phyloP scores from a whole-genome alignment of 164 flowering plant species.

The Berberis vulgaris region DNA sequence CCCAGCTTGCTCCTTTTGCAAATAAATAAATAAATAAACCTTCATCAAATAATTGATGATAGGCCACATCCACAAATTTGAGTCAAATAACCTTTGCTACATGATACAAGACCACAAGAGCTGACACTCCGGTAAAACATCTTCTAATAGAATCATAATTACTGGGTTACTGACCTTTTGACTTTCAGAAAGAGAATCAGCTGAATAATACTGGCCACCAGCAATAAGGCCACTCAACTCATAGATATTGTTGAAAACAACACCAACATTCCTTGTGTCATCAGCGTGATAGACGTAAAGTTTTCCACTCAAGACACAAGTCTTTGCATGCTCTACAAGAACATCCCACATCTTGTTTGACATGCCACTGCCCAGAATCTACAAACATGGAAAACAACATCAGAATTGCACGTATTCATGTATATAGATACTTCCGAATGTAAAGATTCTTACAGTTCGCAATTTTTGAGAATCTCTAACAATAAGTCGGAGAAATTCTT shows the following conservation, averaged over 20 bases:
- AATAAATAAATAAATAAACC: no score
- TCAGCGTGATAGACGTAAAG: slow-evolving; percentile 71
- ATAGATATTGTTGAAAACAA: slow-evolving; percentile 80
- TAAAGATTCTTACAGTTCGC: slow-evolving; percentile 49
- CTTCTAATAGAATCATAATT: neutral
- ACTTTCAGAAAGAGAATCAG: slow-evolving; percentile 65
- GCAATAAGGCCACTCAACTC: slow-evolving; percentile 76
- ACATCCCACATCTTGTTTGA: slow-evolving; percentile 99
- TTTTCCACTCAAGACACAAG: slow-evolving; percentile 81
- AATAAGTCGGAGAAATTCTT: slow-evolving; percentile 77
- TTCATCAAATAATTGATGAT: neutral
- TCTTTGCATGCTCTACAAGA: slow-evolving; percentile 88
- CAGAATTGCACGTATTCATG: neutral
- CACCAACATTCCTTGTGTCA: slow-evolving; percentile 67
- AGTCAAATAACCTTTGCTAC: no score
- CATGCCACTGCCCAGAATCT: slow-evolving; percentile 99
- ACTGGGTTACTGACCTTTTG: slow-evolving; percentile 58
- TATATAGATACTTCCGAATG: neutral
- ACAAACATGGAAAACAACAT: slow-evolving; percentile 9
- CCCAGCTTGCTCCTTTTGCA: neutral
- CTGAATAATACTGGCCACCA: slow-evolving; percentile 54
- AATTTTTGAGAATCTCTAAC: slow-evolving; percentile 73
- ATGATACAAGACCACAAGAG: neutral
- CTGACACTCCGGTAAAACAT: no score
- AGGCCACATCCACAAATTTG: neutral